phyloP scores from a whole-genome alignment of 805 yeast species.

The Blastobotrys mokoenaii region DNA sequence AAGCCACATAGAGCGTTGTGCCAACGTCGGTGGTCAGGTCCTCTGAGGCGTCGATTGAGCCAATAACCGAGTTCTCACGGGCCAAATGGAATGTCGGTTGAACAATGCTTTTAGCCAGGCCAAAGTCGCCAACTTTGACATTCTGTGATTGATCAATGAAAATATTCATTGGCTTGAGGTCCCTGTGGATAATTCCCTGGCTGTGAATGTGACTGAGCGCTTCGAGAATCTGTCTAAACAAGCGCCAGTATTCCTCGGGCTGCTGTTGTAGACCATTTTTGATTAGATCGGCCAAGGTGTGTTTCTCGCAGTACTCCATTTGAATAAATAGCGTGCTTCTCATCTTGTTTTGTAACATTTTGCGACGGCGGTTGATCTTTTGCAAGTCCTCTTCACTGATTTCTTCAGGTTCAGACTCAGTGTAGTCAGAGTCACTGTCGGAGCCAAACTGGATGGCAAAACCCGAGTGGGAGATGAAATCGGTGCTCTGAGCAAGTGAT shows the following conservation, averaged over 20 bases:
- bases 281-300: conserved; percentile 77
- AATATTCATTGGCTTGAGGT: conserved; percentile 89
- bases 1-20: conserved; percentile 86
- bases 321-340: conserved; percentile 82
- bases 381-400: conserved; percentile 5
- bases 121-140: conserved; percentile 94
- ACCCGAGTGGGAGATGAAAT: conserved; percentile 21
- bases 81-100: conserved; percentile 6
- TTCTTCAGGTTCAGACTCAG: conserved; percentile 4
- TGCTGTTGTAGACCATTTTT: conserved; percentile 63
- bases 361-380: neutral
- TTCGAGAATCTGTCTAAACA: conserved; percentile 78
- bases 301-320: conserved; percentile 98
- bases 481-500: conserved; percentile 12
- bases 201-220: conserved; percentile 87
- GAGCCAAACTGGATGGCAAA: conserved; percentile 21
- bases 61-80: neutral
- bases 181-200: conserved; percentile 92
- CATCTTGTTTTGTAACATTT: conserved; percentile 18
- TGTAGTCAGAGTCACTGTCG: conserved; percentile 8
- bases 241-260: conserved; percentile 80
- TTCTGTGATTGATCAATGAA: conserved; percentile 86
- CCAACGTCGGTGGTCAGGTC: conserved; percentile 92
- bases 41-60: conserved; percentile 35
- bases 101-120: conserved; percentile 69